phyloP scores from a whole-genome alignment of 108 stramenopile genomes.

The Bacterosira constricta region DNA sequence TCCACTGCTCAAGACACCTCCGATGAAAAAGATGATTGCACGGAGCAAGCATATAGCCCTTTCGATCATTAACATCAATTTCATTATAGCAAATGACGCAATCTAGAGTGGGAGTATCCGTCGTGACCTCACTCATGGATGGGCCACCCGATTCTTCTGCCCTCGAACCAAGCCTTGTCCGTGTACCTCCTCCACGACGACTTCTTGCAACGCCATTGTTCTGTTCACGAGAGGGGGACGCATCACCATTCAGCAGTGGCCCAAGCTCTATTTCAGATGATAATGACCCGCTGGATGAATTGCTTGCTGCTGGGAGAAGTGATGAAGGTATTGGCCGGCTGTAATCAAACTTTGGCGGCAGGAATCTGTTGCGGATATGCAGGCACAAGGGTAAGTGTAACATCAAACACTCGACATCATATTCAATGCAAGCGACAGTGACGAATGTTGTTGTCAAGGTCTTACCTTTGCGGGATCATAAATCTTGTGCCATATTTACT shows the following conservation, averaged over 20 bases:
- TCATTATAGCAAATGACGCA: conserved; percentile 94
- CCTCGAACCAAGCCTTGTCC: conserved; percentile 31
- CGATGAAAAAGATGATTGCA: conserved; percentile 96
- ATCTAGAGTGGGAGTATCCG: conserved; percentile 56
- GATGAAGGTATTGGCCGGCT: conserved; percentile 85
- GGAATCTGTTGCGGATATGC: conserved; percentile 48
- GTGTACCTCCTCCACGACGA: conserved; percentile 26
- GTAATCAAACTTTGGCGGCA: conserved; percentile 95
- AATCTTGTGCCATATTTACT: conserved; percentile 87
- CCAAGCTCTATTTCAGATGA: conserved; percentile 61
- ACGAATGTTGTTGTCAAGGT: not conserved
- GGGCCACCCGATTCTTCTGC: conserved; percentile 22
- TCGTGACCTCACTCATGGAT: conserved; percentile 39
- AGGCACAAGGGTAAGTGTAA: not conserved
- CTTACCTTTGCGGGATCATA: conserved; percentile 85
- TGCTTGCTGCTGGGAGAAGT: conserved; percentile 48
- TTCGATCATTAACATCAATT: conserved; percentile 66
- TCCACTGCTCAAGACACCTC: conserved; percentile 93
- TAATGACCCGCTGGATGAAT: conserved; percentile 34
- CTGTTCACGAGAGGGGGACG: conserved; percentile 21
- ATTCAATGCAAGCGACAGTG: too few relatives aligned
- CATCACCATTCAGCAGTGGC: conserved; percentile 36
- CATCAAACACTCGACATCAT: not conserved
- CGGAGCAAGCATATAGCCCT: conserved; percentile 95
- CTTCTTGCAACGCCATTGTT: conserved; percentile 31